Percentiles rank a stretch among this genome's conserved stretches.
phyloP scores from a whole-genome alignment of 192 early-diverging fungal genomes.

The Spizellomyces sp. region DNA sequence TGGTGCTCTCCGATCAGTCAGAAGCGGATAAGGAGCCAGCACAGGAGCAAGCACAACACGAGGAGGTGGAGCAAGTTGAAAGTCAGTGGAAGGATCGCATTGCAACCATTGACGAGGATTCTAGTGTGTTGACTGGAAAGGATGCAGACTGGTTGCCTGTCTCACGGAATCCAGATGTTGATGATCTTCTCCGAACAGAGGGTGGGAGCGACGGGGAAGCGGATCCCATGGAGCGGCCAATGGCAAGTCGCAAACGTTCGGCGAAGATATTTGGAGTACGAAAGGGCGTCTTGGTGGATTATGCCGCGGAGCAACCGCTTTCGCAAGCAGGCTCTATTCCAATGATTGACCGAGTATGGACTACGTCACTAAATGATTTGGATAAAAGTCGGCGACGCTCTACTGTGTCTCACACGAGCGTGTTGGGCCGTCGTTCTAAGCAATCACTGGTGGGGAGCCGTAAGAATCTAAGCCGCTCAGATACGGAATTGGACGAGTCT shows the following conservation, averaged over 20 bases:
- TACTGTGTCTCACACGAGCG: background rate
- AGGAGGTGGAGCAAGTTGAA: background rate
- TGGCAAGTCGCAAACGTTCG: conserved; percentile 17
- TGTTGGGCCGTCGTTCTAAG: too few relatives aligned
- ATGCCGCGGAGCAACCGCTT: background rate
- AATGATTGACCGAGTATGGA: conserved; percentile 1
- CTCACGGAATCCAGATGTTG: background rate
- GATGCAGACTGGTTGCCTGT: conserved; percentile 16
- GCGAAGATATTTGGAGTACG: background rate
- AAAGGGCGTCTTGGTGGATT: background rate
- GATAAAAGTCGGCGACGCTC: background rate
- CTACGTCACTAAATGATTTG: background rate
- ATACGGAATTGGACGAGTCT: too few relatives aligned
- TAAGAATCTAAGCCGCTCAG: too few relatives aligned
- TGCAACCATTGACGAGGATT: conserved; percentile 21
- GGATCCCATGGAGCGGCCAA: conserved; percentile 7
- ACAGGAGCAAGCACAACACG: background rate
- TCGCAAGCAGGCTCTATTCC: background rate
- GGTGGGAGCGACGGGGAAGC: conserved; percentile 5
- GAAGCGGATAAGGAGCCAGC: background rate
- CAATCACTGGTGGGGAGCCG: too few relatives aligned
- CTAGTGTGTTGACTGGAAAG: conserved; percentile 12
- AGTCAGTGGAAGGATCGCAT: conserved; percentile 23
- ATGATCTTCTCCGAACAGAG: background rate
- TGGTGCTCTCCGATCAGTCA: background rate